Percentiles rank a stretch among this genome's conserved stretches.
Evolutionary conservation across 1,284 basidiomycete species (phyloP).

Genomic region (Leccinum holopus): DNA sequence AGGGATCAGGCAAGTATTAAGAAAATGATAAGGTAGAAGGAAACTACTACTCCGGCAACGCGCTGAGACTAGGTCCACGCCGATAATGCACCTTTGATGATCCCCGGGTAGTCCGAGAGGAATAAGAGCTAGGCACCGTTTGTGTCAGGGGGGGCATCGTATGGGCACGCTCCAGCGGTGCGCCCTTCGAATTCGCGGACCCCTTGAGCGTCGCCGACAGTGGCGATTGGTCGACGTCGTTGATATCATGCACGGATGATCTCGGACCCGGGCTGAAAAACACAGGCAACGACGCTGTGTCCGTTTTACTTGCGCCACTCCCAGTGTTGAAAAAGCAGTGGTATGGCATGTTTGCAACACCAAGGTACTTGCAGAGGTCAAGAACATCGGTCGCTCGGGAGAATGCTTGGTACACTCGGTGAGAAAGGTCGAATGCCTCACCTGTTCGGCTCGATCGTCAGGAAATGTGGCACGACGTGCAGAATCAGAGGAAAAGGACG

Average conservation of each 20-base stretch:
- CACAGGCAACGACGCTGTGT: not conserved
- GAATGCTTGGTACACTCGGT: constrained; percentile 7
- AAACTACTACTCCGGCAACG: constrained; percentile 14
- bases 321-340: not conserved
- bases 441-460: constrained; percentile 14
- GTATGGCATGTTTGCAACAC: not conserved
- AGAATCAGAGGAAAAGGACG: constrained; percentile 6
- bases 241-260: not conserved
- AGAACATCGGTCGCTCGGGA: constrained; percentile 5
- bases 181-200: not conserved
- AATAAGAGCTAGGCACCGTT: not conserved
- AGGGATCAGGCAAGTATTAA: not conserved
- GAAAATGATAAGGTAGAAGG: not conserved
- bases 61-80: constrained; percentile 5
- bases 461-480: not conserved
- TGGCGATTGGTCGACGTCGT: not conserved
- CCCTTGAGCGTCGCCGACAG: constrained; percentile 3
- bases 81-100: constrained; percentile 1
- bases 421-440: constrained; percentile 8
- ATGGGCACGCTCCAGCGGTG: constrained; percentile 15
- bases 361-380: constrained; percentile 10
- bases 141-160: constrained; percentile 17
- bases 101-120: not conserved
- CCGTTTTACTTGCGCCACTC: not conserved
- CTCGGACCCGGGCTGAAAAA: not conserved